phyloP scores from a whole-genome alignment of 140 eudicot species.

The Oenanthe javanica region DNA sequence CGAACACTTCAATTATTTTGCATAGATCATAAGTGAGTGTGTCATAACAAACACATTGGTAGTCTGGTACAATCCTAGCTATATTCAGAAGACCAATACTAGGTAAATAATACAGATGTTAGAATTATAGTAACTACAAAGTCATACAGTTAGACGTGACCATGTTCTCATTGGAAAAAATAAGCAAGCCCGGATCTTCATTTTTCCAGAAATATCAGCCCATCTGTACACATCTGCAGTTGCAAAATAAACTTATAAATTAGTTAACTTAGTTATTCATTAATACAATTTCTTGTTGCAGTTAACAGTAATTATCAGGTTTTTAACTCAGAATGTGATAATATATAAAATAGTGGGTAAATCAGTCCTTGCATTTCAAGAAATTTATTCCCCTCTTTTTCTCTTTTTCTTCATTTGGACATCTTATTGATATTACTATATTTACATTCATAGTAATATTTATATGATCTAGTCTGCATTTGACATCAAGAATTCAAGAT shows the following conservation, averaged over 20 bases:
- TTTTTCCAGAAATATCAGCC: conserved; percentile 64
- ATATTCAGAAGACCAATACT: background rate
- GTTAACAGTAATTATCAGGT: background rate
- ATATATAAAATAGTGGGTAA: background rate
- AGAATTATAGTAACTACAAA: conserved; percentile 11
- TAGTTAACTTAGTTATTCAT: background rate
- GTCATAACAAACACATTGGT: background rate
- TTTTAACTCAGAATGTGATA: background rate
- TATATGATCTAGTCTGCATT: background rate
- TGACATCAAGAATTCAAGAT: background rate
- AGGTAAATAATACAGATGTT: background rate
- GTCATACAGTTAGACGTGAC: conserved; percentile 64
- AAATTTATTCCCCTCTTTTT: background rate
- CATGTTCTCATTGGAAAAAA: conserved; percentile 86
- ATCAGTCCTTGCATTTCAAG: background rate
- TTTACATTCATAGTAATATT: background rate
- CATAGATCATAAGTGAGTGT: background rate
- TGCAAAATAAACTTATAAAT: conserved; percentile 16
- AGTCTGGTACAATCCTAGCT: background rate
- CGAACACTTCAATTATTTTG: background rate
- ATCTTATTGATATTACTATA: background rate
- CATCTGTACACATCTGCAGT: conserved; percentile 82
- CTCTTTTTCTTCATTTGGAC: background rate
- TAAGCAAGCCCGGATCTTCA: conserved; percentile 87
- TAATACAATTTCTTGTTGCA: conserved; percentile 1